phyloP scores from a whole-genome alignment of 768 basidiomycete species.

The Mycena galericulata region DNA sequence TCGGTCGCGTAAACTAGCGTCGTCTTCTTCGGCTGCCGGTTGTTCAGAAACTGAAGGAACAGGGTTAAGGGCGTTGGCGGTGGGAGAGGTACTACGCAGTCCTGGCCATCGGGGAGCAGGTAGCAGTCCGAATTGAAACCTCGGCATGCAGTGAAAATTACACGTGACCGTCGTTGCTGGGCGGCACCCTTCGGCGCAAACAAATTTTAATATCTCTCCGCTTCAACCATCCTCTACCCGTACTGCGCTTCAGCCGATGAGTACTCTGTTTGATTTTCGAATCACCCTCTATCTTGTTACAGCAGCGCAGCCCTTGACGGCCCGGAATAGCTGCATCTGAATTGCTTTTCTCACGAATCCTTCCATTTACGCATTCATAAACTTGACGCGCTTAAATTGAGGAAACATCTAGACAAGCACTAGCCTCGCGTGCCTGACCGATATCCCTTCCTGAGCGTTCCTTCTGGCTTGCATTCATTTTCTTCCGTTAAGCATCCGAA shows the following conservation, averaged over 20 bases:
- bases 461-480: not conserved
- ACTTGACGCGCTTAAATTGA: not conserved
- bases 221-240: too few species aligned
- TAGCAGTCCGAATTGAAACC: slow-evolving; percentile 24
- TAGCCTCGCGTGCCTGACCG: not conserved
- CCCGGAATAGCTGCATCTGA: not conserved
- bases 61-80: not conserved
- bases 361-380: slow-evolving; percentile 32
- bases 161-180: slow-evolving; percentile 16
- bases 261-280: too few species aligned
- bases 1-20: slow-evolving; percentile 50
- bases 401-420: not conserved
- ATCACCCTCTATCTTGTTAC: too few species aligned
- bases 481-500: not conserved
- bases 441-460: not conserved
- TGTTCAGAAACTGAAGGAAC: not conserved
- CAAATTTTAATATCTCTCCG: not conserved
- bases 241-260: too few species aligned
- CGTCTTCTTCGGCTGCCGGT: slow-evolving; percentile 15
- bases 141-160: slow-evolving; percentile 20
- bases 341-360: slow-evolving; percentile 25
- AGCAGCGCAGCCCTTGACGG: not conserved
- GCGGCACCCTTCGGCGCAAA: not conserved
- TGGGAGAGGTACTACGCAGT: not conserved
- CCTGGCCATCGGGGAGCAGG: slow-evolving; percentile 25